Percentiles rank a stretch among this genome's conserved stretches.
Evolutionary conservation across 371 early-diverging fungal species (phyloP).

Genomic region (Lichtheimia ornata): DNA sequence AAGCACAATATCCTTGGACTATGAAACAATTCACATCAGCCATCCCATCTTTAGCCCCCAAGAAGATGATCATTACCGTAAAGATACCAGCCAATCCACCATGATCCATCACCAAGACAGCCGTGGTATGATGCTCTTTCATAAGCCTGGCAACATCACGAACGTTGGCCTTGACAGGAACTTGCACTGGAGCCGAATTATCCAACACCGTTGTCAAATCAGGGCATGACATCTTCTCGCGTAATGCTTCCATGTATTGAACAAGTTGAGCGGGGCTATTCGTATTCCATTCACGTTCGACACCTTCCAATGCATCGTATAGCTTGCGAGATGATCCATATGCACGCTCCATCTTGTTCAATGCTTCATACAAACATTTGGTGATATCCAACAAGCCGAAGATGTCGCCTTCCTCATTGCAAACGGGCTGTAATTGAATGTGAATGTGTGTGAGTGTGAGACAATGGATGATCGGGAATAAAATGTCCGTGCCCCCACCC

Average conservation of each 20-base stretch:
- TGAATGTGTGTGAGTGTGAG: not conserved
- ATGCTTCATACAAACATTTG: constrained; percentile 91
- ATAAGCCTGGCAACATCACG: constrained; percentile 91
- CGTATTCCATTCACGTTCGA: constrained; percentile 82
- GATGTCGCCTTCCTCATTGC: constrained; percentile 85
- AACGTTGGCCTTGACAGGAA: constrained; percentile 80
- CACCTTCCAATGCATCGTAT: constrained; percentile 91
- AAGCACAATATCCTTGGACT: constrained; percentile 88
- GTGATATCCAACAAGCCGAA: constrained; percentile 96
- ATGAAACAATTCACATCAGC: constrained; percentile 2
- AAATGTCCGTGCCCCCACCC: too few relatives aligned
- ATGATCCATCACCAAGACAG: constrained; percentile 88
- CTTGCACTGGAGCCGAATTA: constrained; percentile 71
- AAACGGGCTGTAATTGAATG: constrained; percentile 64
- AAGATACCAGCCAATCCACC: constrained; percentile 90
- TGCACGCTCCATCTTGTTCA: constrained; percentile 91
- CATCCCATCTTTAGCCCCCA: not conserved
- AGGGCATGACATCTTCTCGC: constrained; percentile 89
- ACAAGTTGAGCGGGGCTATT: constrained; percentile 59
- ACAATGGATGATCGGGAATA: not conserved
- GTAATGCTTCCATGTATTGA: constrained; percentile 75
- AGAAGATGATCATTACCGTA: constrained; percentile 42
- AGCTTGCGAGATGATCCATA: constrained; percentile 84
- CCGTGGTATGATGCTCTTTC: constrained; percentile 87
- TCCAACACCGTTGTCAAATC: constrained; percentile 84